phyloP scores from a whole-genome alignment of 495 filamentous ascomycete species.

The Aspergillus egyptiacus region DNA sequence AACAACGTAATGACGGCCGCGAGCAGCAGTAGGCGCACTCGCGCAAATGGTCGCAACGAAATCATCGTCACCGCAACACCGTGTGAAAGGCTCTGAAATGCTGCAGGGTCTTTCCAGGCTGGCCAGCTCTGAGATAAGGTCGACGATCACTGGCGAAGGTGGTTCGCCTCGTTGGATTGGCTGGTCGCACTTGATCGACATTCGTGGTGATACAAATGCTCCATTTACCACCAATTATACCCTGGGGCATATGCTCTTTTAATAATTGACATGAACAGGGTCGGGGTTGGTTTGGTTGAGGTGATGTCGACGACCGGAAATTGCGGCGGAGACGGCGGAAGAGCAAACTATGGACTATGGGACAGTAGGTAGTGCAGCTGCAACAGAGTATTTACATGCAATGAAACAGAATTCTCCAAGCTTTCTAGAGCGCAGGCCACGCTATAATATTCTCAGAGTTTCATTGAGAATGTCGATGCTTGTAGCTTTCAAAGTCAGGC shows the following conservation, averaged over 20 bases:
- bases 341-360: neutral
- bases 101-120: neutral
- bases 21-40: slow-evolving; percentile 17
- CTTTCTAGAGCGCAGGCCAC: no score
- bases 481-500: no score
- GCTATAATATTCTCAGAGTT: no score
- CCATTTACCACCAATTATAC: neutral
- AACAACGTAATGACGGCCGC: slow-evolving; percentile 11
- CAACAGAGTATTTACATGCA: no score
- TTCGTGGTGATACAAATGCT: neutral
- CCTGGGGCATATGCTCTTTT: neutral
- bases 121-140: neutral
- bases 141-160: neutral
- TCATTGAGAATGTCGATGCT: no score
- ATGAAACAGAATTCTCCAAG: no score
- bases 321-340: neutral
- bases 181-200: neutral
- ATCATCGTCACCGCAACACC: slow-evolving; percentile 4
- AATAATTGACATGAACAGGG: neutral
- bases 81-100: neutral
- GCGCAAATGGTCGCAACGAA: slow-evolving; percentile 15
- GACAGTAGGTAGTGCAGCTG: no score
- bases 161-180: neutral
- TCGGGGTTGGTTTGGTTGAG: neutral
- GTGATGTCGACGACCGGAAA: neutral